Conservation (phyloP, 257 asterid genomes). For the Linderniella brevidens region DNA sequence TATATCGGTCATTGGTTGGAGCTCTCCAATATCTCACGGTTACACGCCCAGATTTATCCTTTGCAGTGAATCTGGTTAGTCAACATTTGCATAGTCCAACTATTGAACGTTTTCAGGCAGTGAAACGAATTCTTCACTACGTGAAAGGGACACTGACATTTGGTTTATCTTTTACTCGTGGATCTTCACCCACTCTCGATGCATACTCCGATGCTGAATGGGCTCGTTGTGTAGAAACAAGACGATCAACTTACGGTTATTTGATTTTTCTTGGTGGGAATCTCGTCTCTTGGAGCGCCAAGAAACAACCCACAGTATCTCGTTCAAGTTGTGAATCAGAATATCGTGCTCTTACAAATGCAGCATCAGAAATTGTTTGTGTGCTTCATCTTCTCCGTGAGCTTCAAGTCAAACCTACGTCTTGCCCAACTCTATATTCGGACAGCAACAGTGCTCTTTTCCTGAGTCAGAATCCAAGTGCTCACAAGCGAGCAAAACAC, state of each 20-base stretch:
- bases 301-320: not conserved
- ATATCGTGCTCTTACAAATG: not conserved
- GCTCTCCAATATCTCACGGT: slow-evolving; percentile 6
- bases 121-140: not conserved
- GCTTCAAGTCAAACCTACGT: not conserved
- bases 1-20: not conserved
- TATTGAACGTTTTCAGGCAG: not conserved
- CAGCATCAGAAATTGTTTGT: not conserved
- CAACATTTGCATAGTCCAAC: not conserved
- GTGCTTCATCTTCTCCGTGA: not conserved
- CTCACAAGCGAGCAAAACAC: too few species aligned
- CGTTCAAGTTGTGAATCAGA: not conserved
- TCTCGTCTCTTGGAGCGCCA: not conserved
- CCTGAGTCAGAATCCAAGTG: too few species aligned
- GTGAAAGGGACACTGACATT: not conserved
- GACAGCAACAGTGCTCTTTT: not conserved
- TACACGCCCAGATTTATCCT: slow-evolving; percentile 1
- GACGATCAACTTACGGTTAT: not conserved
- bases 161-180: not conserved
- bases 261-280: not conserved
- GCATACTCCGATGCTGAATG: not conserved
- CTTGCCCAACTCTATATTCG: not conserved
- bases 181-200: not conserved
- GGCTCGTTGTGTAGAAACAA: slow-evolving; percentile 1
- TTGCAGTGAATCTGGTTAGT: not conserved